Evolutionary conservation across 768 basidiomycete genomes (phyloP), one percentile per base, ranked within the genome.

Genomic region (Suillus occidentalis): DNA sequence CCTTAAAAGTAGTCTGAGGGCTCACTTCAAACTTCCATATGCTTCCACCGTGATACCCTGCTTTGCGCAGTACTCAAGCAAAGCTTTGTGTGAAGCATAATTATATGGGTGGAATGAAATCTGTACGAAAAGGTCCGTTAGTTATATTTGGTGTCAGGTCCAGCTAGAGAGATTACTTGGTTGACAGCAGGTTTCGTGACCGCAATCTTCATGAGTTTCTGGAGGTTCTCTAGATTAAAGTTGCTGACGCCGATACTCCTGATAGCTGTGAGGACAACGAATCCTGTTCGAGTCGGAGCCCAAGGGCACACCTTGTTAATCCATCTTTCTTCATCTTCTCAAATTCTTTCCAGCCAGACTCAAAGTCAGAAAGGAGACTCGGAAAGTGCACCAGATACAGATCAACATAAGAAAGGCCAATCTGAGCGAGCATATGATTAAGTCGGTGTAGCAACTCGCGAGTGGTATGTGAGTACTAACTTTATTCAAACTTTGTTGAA

Each of bases 211-310:
- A 86, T 55, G 3, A 91, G 67, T 4, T 73, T 73, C 69, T 89
- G 78, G 16, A 92, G 79, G 57, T 87, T 75, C 1, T 79, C 72
- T 36, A 89, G 65, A 4, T 70, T 72, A 72, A 88, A 91, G 75
- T 92, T 92, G 77, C 87, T 88, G 64, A 92, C 88, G 18, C 89
- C 90, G 61, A 90, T 89, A 71, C 85, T 88, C 82, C 88, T 90
- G 63, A 22, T 60, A 56, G 40, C 6, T 16, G 4, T 25, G 40
- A 28, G 28, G 56, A 57, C 39, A 70, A 70, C 31, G 68, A 56
- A 65, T 50, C 60, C 42, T 28, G 42, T 63, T 57, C 57, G 13
- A 37, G 39, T 16, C 52, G 22, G 4, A 4, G 31, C 31, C 57
- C 28, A 12, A 12, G 18, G 10, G 8, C 68, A 43, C 18, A 65